Conservation (phyloP, 1,139 yeast genomes). For the Pichia sp. region DNA sequence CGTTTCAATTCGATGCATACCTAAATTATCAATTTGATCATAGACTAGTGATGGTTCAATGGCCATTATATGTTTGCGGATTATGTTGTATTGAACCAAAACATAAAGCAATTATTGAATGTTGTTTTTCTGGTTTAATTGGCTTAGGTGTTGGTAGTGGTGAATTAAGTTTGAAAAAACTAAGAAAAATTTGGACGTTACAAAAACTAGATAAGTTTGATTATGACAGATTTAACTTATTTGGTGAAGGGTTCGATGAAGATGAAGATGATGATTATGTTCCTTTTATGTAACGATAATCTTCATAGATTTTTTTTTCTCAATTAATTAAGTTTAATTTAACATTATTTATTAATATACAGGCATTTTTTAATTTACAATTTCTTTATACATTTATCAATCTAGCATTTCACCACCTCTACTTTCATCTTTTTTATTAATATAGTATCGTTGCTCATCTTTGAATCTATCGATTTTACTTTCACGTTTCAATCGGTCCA, state of each 20-base stretch:
- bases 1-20: conserved; percentile 23
- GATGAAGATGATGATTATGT: conserved; percentile 29
- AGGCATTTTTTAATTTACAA: conserved; percentile 3
- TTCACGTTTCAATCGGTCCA: conserved; percentile 49
- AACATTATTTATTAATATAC: conserved; percentile 2
- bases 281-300: conserved; percentile 24
- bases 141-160: conserved; percentile 34
- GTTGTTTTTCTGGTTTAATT: conserved; percentile 31
- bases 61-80: conserved; percentile 35
- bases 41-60: conserved; percentile 35
- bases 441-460: conserved; percentile 35
- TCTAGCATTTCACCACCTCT: conserved; percentile 31
- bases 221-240: conserved; percentile 30
- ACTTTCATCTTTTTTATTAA: conserved; percentile 35
- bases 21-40: conserved; percentile 30
- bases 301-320: not conserved
- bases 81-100: conserved; percentile 28
- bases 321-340: not conserved
- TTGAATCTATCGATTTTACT: conserved; percentile 32
- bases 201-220: conserved; percentile 45
- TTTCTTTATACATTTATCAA: conserved; percentile 6
- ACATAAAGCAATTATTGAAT: conserved; percentile 29
- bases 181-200: conserved; percentile 31
- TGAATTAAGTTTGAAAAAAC: conserved; percentile 28
- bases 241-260: conserved; percentile 12